phyloP scores from a whole-genome alignment of 768 basidiomycete species.

The Kwoniella dejecticola region DNA sequence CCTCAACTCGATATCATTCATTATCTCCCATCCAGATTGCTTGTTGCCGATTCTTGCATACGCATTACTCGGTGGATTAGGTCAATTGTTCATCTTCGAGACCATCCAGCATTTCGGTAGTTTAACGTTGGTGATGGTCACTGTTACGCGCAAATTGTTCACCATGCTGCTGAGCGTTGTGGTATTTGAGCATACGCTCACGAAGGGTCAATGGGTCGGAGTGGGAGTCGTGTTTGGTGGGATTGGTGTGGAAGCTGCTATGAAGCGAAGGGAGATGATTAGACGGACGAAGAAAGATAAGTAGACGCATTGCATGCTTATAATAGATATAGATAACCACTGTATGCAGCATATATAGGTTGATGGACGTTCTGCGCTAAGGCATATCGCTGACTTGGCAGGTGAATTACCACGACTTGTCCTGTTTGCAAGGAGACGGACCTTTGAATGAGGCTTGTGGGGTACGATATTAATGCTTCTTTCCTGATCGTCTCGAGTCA shows the following conservation, averaged over 20 bases:
- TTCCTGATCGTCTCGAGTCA: conserved; percentile 7
- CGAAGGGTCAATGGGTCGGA: conserved; percentile 87
- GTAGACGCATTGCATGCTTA: neutral
- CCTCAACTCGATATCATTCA: conserved; percentile 68
- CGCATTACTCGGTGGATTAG: conserved; percentile 85
- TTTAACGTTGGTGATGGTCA: conserved; percentile 68
- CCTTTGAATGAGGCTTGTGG: no score
- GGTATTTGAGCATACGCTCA: conserved; percentile 83
- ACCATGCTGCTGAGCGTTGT: conserved; percentile 96
- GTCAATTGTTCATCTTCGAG: conserved; percentile 97
- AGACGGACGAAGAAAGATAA: conserved; percentile 37
- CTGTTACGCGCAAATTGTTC: conserved; percentile 92
- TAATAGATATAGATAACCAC: neutral
- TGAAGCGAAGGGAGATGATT: conserved; percentile 64
- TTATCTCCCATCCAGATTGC: conserved; percentile 74
- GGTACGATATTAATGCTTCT: conserved; percentile 2
- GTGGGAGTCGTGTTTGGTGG: conserved; percentile 90
- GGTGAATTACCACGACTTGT: no score
- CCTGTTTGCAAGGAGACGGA: no score
- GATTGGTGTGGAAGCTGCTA: conserved; percentile 87
- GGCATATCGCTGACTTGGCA: no score
- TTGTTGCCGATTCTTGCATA: conserved; percentile 76
- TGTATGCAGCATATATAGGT: neutral
- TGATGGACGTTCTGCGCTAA: neutral
- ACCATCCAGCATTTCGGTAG: conserved; percentile 61